These are phyloP conservation scores for Paecilomyces sp. DNA, from an alignment of 2,329 filamentous ascomycete genomes.

Conservation along the genomic window DNA sequence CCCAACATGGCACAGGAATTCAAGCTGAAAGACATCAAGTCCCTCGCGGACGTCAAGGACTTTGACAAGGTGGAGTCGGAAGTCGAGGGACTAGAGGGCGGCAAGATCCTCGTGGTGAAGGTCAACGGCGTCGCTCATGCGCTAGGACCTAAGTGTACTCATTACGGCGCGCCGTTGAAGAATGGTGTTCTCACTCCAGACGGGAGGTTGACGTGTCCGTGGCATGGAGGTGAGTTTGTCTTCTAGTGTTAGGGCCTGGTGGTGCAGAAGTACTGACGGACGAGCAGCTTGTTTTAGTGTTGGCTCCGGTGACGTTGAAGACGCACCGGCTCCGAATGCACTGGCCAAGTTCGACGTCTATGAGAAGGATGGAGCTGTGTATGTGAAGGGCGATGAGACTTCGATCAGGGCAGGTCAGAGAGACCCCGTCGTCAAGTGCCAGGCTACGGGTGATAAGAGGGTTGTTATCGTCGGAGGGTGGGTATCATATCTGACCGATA, in stretches of 20 bases:
- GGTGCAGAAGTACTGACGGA: slow-evolving; percentile 11
- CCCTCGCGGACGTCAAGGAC: slow-evolving; percentile 61
- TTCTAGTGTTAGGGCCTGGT: background rate
- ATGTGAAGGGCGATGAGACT: slow-evolving; percentile 72
- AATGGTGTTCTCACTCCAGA: slow-evolving; percentile 77
- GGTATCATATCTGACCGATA: slow-evolving; percentile 10
- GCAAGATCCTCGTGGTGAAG: slow-evolving; percentile 81
- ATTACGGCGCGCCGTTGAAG: slow-evolving; percentile 85
- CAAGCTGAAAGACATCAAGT: slow-evolving; percentile 66
- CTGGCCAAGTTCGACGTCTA: slow-evolving; percentile 73
- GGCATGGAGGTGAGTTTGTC: slow-evolving; percentile 74
- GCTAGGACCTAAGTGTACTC: slow-evolving; percentile 73
- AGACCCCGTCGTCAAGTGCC: slow-evolving; percentile 67
- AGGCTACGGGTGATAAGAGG: slow-evolving; percentile 48
- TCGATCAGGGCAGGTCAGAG: slow-evolving; percentile 70
- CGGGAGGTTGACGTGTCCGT: slow-evolving; percentile 84
- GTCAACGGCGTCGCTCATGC: slow-evolving; percentile 69
- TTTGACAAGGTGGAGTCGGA: slow-evolving; percentile 84
- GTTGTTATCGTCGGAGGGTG: slow-evolving; percentile 75
- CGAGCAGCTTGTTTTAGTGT: slow-evolving; percentile 80
- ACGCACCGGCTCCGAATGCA: slow-evolving; percentile 85
- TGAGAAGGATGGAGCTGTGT: slow-evolving; percentile 76
- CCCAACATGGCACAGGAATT: slow-evolving; percentile 31
- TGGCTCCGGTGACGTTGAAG: slow-evolving; percentile 84
- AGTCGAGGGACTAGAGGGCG: slow-evolving; percentile 79